phyloP scores from a whole-genome alignment of 139 green algal genomes.

The Tetradesmus obliquus region DNA sequence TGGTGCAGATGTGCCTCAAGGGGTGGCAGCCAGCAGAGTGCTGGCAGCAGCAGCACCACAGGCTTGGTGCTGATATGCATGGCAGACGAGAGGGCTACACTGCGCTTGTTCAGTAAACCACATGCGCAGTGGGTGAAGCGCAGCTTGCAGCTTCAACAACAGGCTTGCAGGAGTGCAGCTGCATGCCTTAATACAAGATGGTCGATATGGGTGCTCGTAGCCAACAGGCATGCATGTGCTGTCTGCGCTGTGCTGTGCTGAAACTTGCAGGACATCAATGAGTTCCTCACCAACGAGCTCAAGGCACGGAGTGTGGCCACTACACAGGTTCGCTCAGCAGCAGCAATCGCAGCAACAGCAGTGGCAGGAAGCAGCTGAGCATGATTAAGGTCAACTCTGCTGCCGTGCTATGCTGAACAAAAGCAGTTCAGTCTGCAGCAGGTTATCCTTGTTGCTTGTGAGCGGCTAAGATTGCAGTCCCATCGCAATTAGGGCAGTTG shows the following conservation, averaged over 20 bases:
- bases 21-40: too few species aligned
- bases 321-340: constrained; percentile 10
- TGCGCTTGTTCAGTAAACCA: too few species aligned
- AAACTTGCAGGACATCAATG: constrained; percentile 74
- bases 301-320: constrained; percentile 50
- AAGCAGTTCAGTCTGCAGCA: not conserved
- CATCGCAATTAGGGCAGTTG: too few species aligned
- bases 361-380: not conserved
- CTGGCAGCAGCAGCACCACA: too few species aligned
- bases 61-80: too few species aligned
- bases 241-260: not conserved
- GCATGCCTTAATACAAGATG: not conserved
- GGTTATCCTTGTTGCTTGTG: not conserved
- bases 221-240: not conserved
- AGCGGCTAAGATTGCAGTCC: too few species aligned
- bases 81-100: too few species aligned
- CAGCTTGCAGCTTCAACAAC: too few species aligned
- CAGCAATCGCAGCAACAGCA: not conserved
- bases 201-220: not conserved
- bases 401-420: not conserved
- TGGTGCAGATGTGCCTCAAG: too few species aligned
- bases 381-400: not conserved
- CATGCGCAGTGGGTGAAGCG: too few species aligned
- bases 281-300: constrained; percentile 82
- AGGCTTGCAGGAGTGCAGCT: not conserved